Conservation (phyloP, 192 early-diverging fungal species). For the Linnemannia hyalina region DNA sequence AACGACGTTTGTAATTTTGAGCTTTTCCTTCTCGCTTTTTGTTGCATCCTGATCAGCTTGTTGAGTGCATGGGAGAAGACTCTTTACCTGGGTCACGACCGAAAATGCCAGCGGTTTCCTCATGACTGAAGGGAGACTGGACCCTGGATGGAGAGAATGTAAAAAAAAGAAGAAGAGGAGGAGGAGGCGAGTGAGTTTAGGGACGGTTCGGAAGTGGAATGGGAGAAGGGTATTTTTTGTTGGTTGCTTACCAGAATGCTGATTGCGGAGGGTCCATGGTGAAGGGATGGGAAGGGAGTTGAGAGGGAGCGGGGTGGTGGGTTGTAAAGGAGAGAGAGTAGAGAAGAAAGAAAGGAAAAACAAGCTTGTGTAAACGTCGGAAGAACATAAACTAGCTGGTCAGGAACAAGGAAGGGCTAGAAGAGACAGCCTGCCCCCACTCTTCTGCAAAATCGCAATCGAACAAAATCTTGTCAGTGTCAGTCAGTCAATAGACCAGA, state of each 20-base stretch:
- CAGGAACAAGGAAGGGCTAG: background rate
- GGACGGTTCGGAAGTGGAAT: background rate
- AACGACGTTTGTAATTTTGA: background rate
- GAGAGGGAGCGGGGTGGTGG: background rate
- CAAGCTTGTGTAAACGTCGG: background rate
- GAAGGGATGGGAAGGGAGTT: background rate
- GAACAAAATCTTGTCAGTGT: too few relatives aligned
- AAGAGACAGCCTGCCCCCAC: background rate
- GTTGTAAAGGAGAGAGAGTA: background rate
- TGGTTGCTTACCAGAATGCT: constrained; percentile 13
- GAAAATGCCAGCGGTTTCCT: background rate
- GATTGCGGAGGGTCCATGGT: constrained; percentile 30
- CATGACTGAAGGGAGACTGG: background rate
- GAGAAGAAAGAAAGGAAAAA: background rate
- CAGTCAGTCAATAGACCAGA: background rate
- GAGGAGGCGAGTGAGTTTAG: background rate
- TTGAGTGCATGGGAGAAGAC: background rate
- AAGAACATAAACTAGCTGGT: background rate
- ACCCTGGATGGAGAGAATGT: constrained; percentile 13
- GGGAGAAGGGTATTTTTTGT: background rate
- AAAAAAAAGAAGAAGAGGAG: background rate
- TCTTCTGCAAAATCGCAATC: background rate
- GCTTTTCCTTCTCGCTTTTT: background rate
- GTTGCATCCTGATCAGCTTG: background rate
- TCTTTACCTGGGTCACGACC: background rate